phyloP scores from a whole-genome alignment of 2,329 filamentous ascomycete species.

The Colletotrichum eleusines region DNA sequence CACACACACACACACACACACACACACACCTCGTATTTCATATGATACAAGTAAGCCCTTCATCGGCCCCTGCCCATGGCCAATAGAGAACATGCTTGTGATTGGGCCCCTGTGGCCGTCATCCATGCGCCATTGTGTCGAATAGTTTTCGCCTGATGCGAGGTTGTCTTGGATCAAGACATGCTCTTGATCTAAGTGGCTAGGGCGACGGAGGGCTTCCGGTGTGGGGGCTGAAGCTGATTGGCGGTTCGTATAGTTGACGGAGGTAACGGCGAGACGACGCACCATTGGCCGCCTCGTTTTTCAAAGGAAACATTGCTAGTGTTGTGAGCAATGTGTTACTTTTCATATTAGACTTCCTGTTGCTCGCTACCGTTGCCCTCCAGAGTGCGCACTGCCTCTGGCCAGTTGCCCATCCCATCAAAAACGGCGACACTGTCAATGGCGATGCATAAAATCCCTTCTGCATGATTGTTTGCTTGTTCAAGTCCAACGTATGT shows the following conservation, averaged over 20 bases:
- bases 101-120: not conserved
- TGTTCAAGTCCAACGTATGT: no score
- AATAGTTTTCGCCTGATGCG: not conserved
- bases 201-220: conserved; percentile 22
- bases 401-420: no score
- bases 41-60: not conserved
- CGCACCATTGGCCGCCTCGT: not conserved
- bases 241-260: not conserved
- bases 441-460: no score
- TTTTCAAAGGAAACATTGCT: not conserved
- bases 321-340: no score
- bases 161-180: not conserved
- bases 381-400: no score
- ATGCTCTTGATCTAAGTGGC: not conserved
- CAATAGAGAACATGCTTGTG: not conserved
- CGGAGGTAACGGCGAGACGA: not conserved
- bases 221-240: conserved; percentile 26
- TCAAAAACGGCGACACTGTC: no score
- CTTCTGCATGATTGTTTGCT: no score
- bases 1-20: not conserved
- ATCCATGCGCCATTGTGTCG: not conserved
- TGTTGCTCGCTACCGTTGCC: no score
- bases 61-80: not conserved
- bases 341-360: no score
- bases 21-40: not conserved